These are phyloP conservation scores for Vitis hybrid DNA, from an alignment of 177 flowering plant genomes.

Conservation along the genomic window DNA sequence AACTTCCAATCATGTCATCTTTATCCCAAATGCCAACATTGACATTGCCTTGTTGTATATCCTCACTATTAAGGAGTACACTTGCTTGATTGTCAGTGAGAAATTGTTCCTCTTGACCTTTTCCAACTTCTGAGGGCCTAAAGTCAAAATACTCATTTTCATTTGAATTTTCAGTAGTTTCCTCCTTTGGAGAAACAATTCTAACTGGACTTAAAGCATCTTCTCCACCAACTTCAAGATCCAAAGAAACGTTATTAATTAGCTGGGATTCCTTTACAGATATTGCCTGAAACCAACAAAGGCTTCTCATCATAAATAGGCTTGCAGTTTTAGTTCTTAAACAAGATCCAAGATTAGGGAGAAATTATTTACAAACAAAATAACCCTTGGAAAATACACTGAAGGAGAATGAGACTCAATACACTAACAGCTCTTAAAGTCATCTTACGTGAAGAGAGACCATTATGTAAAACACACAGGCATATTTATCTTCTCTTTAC, in stretches of 20 bases:
- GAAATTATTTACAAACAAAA: no score
- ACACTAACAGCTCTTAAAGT: no score
- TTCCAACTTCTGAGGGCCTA: constrained; percentile 2
- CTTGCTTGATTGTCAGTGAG: constrained; percentile 12
- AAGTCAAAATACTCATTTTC: constrained; percentile 17
- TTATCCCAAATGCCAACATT: constrained; percentile 10
- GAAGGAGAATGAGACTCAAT: no score
- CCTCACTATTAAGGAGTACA: constrained; percentile 4
- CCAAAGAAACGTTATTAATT: constrained; percentile 49
- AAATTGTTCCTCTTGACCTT: constrained; percentile 21
- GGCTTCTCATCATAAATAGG: not conserved
- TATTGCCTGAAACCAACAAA: constrained; percentile 57
- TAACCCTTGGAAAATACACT: no score
- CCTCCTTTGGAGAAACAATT: constrained; percentile 51
- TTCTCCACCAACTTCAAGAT: constrained; percentile 36
- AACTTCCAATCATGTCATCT: constrained; percentile 14
- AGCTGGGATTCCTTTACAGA: constrained; percentile 68
- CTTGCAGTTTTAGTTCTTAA: no score
- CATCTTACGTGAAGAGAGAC: no score
- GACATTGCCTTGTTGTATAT: constrained; percentile 13
- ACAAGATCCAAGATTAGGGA: no score
- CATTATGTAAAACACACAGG: no score
- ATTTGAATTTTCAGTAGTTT: constrained; percentile 16
- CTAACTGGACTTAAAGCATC: constrained; percentile 41
- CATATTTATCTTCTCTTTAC: no score